A percentile compares a stretch with the other conserved stretches of the same genome.
Evolutionary conservation across 257 asterid species (phyloP).

Genomic region (Solanum pinnatisectum): DNA sequence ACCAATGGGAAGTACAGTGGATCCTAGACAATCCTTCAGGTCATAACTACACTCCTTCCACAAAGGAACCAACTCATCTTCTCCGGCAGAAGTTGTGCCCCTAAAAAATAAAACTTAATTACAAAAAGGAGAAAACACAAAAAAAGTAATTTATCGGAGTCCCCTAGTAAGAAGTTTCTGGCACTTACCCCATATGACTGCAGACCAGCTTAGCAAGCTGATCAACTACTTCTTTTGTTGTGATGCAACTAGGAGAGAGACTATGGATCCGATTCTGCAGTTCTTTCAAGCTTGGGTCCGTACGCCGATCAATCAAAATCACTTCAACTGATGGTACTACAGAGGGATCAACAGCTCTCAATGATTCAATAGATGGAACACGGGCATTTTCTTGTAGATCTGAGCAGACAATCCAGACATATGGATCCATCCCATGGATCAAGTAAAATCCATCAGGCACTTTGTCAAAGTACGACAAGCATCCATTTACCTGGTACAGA

Average conservation of each 20-base stretch:
- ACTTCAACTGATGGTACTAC: slow-evolving; percentile 59
- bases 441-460: slow-evolving; percentile 78
- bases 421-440: slow-evolving; percentile 94
- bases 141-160: neutral
- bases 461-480: slow-evolving; percentile 75
- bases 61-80: slow-evolving; percentile 45
- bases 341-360: slow-evolving; percentile 61
- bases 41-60: slow-evolving; percentile 89
- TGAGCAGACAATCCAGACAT: slow-evolving; percentile 83
- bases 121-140: slow-evolving; percentile 1
- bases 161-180: slow-evolving; percentile 5
- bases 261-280: slow-evolving; percentile 56
- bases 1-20: slow-evolving; percentile 82
- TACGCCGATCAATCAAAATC: slow-evolving; percentile 54
- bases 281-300: slow-evolving; percentile 78
- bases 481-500: slow-evolving; percentile 73
- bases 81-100: slow-evolving; percentile 56
- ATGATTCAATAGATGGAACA: slow-evolving; percentile 78
- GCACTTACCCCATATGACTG: slow-evolving; percentile 89
- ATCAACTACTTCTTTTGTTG: slow-evolving; percentile 75
- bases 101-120: slow-evolving; percentile 33
- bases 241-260: slow-evolving; percentile 51
- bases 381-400: slow-evolving; percentile 85
- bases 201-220: slow-evolving; percentile 92
- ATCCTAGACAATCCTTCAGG: slow-evolving; percentile 76